A percentile compares a stretch with the other conserved stretches of the same genome.
Evolutionary conservation across 2,329 filamentous ascomycete genomes (phyloP).

Genomic region (Pyricularia sp.): DNA sequence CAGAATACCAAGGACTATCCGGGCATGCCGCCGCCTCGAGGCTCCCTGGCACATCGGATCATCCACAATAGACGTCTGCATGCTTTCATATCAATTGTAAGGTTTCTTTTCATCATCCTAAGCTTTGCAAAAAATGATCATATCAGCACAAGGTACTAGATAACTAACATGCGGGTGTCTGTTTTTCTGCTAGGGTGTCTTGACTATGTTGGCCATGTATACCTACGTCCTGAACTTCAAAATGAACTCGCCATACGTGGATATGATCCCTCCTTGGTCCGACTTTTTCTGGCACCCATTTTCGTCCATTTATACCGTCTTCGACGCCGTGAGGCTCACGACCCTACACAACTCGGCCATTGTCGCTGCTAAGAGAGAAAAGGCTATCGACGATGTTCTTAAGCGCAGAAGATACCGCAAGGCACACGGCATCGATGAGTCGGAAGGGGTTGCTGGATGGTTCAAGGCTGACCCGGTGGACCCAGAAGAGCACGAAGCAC

Average conservation of each 20-base stretch:
- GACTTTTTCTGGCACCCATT: conserved; percentile 64
- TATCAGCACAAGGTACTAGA: not conserved
- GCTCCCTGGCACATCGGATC: conserved; percentile 78
- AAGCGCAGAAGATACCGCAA: conserved; percentile 81
- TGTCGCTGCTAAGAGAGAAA: conserved; percentile 62
- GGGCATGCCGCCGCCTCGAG: conserved; percentile 76
- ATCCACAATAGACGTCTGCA: conserved; percentile 70
- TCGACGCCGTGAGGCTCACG: conserved; percentile 69
- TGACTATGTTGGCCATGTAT: conserved; percentile 45
- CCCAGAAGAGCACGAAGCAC: conserved; percentile 2
- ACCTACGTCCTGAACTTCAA: conserved; percentile 75
- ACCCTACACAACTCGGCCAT: conserved; percentile 59
- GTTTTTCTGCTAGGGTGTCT: not conserved
- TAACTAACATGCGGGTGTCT: not conserved
- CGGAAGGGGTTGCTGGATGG: conserved; percentile 24
- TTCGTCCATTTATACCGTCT: conserved; percentile 51
- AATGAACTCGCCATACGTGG: conserved; percentile 65
- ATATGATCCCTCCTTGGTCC: conserved; percentile 65
- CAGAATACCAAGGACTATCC: conserved; percentile 72
- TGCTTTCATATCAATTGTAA: conserved; percentile 73
- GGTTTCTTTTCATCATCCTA: conserved; percentile 15
- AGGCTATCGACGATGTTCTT: conserved; percentile 72
- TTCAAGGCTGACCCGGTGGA: conserved; percentile 17
- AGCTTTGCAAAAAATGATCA: not conserved
- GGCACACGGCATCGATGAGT: conserved; percentile 69